These are phyloP conservation scores for Telopea speciosissima DNA, from an alignment of 177 flowering plant genomes.

Conservation along the genomic window DNA sequence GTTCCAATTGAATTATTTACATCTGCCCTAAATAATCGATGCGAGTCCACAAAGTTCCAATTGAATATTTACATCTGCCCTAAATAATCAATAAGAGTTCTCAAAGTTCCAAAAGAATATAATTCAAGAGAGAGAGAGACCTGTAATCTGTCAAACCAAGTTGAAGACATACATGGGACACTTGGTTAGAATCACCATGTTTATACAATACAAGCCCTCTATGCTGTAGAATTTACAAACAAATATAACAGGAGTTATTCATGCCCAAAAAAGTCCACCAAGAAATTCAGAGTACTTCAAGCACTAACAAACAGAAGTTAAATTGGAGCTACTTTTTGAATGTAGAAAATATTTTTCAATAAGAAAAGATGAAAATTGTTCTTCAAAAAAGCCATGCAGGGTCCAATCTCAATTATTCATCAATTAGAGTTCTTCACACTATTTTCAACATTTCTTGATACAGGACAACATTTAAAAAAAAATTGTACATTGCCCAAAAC, in stretches of 20 bases:
- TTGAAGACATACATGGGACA: conserved; percentile 43
- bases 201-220: conserved; percentile 34
- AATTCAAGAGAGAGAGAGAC: conserved; percentile 31
- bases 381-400: too few relatives aligned
- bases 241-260: background rate
- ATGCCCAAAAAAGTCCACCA: background rate
- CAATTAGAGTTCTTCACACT: too few relatives aligned
- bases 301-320: background rate
- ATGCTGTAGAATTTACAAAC: conserved; percentile 39
- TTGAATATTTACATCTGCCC: too few relatives aligned
- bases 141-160: conserved; percentile 91
- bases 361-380: background rate
- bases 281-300: conserved; percentile 1
- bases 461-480: too few relatives aligned
- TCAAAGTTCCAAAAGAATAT: background rate
- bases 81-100: too few relatives aligned
- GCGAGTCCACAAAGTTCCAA: background rate
- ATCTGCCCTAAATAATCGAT: too few relatives aligned
- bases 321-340: background rate
- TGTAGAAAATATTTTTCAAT: background rate
- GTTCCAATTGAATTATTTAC: too few relatives aligned
- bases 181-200: conserved; percentile 27
- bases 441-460: too few relatives aligned
- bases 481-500: too few relatives aligned
- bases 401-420: too few relatives aligned